Base-by-base conservation (phyloP, 306 rosid species). In the Medicago truncatula region DNA sequence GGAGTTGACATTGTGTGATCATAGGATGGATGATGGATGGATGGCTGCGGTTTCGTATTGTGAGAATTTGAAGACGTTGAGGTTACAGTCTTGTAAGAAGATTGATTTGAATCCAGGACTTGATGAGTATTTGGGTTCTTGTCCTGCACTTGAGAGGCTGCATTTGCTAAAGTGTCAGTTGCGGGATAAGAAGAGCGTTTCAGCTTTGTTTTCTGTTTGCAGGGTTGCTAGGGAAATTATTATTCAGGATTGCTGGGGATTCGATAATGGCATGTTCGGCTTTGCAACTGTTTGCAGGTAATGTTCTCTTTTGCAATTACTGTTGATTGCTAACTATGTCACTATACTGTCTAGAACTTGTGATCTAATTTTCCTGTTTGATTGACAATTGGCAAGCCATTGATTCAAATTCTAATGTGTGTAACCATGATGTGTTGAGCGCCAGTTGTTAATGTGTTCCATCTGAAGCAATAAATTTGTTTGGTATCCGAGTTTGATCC, bases 1-100 rank as follows among this genome's bases (percentile, higher is more conserved):
- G 87, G 99, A 95, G 65, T 76, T 95, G 85, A 87, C 87, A 0
- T 20, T 95, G 23, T 83, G 81, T 79, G 93, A 92, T 86, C 99
- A 92, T 23, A 89, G 92, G 83, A 95, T 95, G 98, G 99, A 92
- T 41, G 74, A 81, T 75, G 99, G 97, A 15, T 95, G 98, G 98
- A 59, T 92, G 66, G 92, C 93, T 2, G 98, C 83, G 0, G 80
- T 95, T 23, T 78, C 97, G 0, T 92, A 54, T 78, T 92, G 98
- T 25, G 91, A 88, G 74, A 95, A 92, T 88, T 88, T 95, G 83
- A 92, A 90, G 88, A 89, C 93, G 13, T 50, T 95, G 85, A 92
- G 80, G 86, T 83, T 95, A 44, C 78, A 28, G 53, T 90, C 97
- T 0, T 95, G 97, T 49, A 88, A 84, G 74, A 83, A 78, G 71